Evolutionary conservation across 1,284 basidiomycete species (phyloP), one percentile per base, ranked within the genome.

Genomic region (Athelia sp.): DNA sequence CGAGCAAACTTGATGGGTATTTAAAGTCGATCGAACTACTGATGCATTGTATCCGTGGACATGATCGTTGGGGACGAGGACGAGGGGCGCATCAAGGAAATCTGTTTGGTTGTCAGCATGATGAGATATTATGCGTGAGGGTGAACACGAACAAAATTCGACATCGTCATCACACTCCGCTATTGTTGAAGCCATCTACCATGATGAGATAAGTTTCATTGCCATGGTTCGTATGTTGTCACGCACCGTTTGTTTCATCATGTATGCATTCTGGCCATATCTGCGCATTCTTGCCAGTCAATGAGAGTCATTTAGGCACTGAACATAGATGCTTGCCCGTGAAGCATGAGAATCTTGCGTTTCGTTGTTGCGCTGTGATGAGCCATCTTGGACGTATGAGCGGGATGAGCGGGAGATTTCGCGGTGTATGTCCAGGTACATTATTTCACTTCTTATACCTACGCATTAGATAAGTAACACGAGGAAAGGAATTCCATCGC

Each of bases 191-290:
- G 52, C 49, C 18, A 51, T 47, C 52, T 54, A 36, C 13, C 15
- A 31, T n/a, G 1, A 14, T 29, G 2, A 21, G 15, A 47, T 29
- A 4, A 29, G 19, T 31, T n/a, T 17, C 14, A 4, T 4, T 18
- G 17, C 10, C n/a, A 10, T 6, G 11, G 4, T 9, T 13, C 26
- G 21, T 11, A 4, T 17, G 9, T 18, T 8, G 24, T 21, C 32
- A 36, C 11, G 44, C 50, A 54, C 52, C 14, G 43, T 48, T 44
- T 50, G 52, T 32, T 43, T 40, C 36, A 49, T 48, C 9, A 38
- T 18, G 45, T 49, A 54, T n/a, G 52, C 52, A 29, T 45, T 45
- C 47, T 54, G 43, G 17, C 47, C 43, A 36, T 54, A 51, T 38
- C 52, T 53, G 24, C 10, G 17, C 22, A 19, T 9, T n/a, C 9